Conservation (phyloP, 75 land plant species). For the Cunninghamia lanceolata region DNA sequence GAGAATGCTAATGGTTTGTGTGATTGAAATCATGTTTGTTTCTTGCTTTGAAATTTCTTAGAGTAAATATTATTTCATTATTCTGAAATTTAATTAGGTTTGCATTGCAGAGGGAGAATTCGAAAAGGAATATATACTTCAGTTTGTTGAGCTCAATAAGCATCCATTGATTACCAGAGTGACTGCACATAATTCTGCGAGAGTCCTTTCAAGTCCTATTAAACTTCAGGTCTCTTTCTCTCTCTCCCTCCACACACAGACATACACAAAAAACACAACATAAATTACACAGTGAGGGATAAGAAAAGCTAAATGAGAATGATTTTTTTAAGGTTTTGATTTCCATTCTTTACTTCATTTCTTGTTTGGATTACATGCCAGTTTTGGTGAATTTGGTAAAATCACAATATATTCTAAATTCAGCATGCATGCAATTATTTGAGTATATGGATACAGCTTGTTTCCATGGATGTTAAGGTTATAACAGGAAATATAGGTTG, state of each 20-base stretch:
- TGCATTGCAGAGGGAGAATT: slow-evolving; percentile 59
- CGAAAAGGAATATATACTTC: slow-evolving; percentile 31
- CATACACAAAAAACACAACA: neutral
- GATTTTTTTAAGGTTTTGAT: neutral
- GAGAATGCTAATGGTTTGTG: neutral
- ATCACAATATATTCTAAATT: neutral
- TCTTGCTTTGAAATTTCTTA: neutral
- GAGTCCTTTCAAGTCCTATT: slow-evolving; percentile 61
- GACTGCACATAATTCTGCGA: slow-evolving; percentile 55
- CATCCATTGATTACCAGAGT: slow-evolving; percentile 69
- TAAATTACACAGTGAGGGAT: neutral
- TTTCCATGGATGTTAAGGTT: neutral
- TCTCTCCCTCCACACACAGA: neutral
- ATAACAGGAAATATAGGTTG: neutral
- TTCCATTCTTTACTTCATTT: neutral
- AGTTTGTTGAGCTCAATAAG: slow-evolving; percentile 78
- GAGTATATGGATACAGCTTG: neutral
- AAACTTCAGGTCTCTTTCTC: slow-evolving; percentile 63
- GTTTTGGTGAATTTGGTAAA: neutral
- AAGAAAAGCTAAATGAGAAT: neutral
- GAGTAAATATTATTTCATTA: neutral
- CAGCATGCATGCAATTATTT: neutral
- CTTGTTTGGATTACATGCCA: neutral
- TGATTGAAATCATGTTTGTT: neutral
- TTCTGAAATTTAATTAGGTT: slow-evolving; percentile 6